phyloP scores from a whole-genome alignment of 2,329 filamentous ascomycete genomes.

The Talaromyces albobiverticillius region DNA sequence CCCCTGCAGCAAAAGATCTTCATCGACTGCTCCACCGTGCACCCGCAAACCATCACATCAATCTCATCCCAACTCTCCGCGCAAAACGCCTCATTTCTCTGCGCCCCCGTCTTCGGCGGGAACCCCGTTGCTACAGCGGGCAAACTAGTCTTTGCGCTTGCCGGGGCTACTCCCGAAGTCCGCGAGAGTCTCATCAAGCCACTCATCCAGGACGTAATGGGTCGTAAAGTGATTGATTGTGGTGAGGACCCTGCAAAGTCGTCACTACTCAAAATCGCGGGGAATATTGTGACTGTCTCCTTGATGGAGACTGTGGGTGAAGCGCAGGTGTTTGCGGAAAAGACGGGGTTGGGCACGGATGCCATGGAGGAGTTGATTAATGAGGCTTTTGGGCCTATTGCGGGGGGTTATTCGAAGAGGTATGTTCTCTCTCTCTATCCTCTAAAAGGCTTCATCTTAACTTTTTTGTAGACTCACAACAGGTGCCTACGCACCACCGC shows the following conservation, averaged over 20 bases:
- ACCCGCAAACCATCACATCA: slow-evolving; percentile 62
- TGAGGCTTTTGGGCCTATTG: slow-evolving; percentile 43
- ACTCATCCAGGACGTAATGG: slow-evolving; percentile 45
- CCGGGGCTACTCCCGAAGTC: slow-evolving; percentile 33
- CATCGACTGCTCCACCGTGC: slow-evolving; percentile 82
- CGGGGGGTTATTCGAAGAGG: slow-evolving; percentile 43
- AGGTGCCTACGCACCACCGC: slow-evolving; percentile 40
- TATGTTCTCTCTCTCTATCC: slow-evolving; percentile 15
- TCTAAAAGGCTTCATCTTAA: no score
- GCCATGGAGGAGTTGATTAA: slow-evolving; percentile 43
- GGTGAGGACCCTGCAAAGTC: slow-evolving; percentile 44
- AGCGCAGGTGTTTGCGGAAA: slow-evolving; percentile 47
- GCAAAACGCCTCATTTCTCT: slow-evolving; percentile 36
- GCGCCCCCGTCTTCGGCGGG: slow-evolving; percentile 45
- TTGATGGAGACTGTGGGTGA: slow-evolving; percentile 48
- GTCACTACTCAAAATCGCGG: slow-evolving; percentile 45
- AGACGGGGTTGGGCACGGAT: slow-evolving; percentile 42
- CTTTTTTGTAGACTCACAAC: slow-evolving; percentile 34
- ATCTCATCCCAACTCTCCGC: slow-evolving; percentile 32
- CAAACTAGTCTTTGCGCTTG: slow-evolving; percentile 46
- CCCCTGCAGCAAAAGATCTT: slow-evolving; percentile 69
- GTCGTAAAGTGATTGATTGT: slow-evolving; percentile 40
- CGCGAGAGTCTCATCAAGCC: slow-evolving; percentile 32
- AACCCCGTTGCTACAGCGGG: slow-evolving; percentile 43
- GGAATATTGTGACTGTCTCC: slow-evolving; percentile 43